Conservation (phyloP, 768 basidiomycete species). For the Kwoniella botswanensis region DNA sequence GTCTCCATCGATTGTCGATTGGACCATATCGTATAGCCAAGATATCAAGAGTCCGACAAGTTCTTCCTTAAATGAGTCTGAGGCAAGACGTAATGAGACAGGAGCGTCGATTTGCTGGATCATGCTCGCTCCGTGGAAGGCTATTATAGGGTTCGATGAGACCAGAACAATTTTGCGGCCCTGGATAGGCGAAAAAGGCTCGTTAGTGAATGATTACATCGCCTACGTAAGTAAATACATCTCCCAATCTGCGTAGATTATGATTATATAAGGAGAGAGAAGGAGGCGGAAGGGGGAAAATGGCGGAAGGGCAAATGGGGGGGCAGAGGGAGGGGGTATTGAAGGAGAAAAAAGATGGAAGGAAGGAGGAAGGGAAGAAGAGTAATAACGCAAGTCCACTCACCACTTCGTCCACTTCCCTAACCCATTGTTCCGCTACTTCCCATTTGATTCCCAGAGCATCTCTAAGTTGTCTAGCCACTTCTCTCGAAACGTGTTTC, state of each 20-base stretch:
- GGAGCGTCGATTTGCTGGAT: constrained; percentile 88
- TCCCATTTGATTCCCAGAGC: constrained; percentile 45
- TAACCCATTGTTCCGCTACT: constrained; percentile 37
- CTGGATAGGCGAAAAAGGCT: constrained; percentile 17
- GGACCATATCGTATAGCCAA: constrained; percentile 49
- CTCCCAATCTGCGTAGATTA: no score
- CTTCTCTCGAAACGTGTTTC: constrained; percentile 90
- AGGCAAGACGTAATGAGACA: constrained; percentile 82
- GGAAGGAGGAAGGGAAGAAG: no score
- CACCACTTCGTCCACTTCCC: constrained; percentile 49
- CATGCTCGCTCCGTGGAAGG: constrained; percentile 78
- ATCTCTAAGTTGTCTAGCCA: constrained; percentile 61
- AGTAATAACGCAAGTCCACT: constrained; percentile 15
- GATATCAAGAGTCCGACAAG: constrained; percentile 75
- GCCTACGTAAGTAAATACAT: no score
- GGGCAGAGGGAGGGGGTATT: no score
- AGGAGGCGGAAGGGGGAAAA: no score
- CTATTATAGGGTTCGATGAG: constrained; percentile 62
- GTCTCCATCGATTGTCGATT: constrained; percentile 43
- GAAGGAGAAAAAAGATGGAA: no score
- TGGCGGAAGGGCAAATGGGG: no score
- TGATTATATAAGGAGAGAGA: no score
- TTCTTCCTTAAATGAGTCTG: constrained; percentile 88
- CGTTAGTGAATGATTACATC: no score
- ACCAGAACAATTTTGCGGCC: constrained; percentile 86